These are phyloP conservation scores for Phycomyces nitens DNA, from an alignment of 192 early-diverging fungal genomes.

Conservation along the genomic window DNA sequence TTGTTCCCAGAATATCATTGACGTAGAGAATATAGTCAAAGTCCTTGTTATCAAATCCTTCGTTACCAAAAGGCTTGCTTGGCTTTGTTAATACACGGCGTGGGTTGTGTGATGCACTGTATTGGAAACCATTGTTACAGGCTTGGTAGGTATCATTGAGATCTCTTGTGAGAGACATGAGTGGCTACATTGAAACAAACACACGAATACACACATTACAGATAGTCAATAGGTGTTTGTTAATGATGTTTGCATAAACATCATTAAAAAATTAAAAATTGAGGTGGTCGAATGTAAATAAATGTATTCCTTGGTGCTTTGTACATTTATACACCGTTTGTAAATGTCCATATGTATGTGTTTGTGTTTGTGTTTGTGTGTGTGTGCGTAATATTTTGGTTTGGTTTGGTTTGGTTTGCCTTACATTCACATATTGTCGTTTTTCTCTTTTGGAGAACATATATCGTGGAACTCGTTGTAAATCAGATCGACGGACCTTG, in stretches of 20 bases:
- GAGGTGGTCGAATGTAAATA: no score
- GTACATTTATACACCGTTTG: no score
- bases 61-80: slow-evolving; percentile 84
- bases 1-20: slow-evolving; percentile 87
- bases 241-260: no score
- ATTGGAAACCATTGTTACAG: slow-evolving; percentile 78
- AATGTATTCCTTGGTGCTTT: no score
- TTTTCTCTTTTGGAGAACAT: neutral
- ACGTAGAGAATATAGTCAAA: slow-evolving; percentile 97
- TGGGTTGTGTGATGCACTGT: slow-evolving; percentile 79
- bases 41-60: slow-evolving; percentile 94
- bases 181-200: slow-evolving; percentile 13
- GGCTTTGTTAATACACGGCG: slow-evolving; percentile 96
- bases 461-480: slow-evolving; percentile 5
- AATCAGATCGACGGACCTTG: neutral
- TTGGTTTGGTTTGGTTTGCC: no score
- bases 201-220: neutral
- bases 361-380: no score
- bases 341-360: no score
- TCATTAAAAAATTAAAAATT: no score
- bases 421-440: neutral
- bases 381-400: no score
- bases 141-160: slow-evolving; percentile 24
- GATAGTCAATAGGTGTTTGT: no score
- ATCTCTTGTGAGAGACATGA: slow-evolving; percentile 22